Percentiles rank a stretch among this genome's conserved stretches.
These are phyloP conservation scores for Nephelium lappaceum DNA, from an alignment of 345 rosid species.

Conservation along the genomic window DNA sequence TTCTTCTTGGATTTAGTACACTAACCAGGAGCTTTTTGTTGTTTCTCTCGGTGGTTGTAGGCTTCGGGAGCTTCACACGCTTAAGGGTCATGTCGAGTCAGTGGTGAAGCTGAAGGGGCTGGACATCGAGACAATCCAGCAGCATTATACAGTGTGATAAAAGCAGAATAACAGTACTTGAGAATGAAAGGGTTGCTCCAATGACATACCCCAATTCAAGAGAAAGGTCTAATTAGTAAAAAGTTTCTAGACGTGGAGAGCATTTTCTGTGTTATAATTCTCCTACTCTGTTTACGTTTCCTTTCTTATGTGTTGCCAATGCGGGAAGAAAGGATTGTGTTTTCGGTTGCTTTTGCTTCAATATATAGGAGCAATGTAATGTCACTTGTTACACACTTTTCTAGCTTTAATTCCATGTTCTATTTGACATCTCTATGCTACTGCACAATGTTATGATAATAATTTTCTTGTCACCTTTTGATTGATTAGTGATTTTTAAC, in stretches of 20 bases:
- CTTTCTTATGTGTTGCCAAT: constrained; percentile 7
- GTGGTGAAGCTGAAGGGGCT: constrained; percentile 87
- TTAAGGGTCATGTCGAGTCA: constrained; percentile 88
- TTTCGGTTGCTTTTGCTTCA: constrained; percentile 12
- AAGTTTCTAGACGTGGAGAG: constrained; percentile 20
- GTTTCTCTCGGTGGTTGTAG: constrained; percentile 28
- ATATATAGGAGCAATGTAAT: constrained; percentile 21
- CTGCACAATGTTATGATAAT: constrained; percentile 1
- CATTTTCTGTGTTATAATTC: constrained; percentile 22
- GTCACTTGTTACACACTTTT: constrained; percentile 16
- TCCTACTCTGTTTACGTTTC: constrained; percentile 17
- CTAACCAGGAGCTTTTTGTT: neutral
- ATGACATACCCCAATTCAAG: constrained; percentile 1
- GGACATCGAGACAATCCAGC: constrained; percentile 77
- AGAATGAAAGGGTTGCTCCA: constrained; percentile 15
- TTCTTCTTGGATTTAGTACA: neutral
- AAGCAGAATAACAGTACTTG: neutral
- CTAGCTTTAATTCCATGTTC: neutral
- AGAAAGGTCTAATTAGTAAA: constrained; percentile 17
- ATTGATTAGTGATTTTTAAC: too few species aligned
- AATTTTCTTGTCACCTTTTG: neutral
- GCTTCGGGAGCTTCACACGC: constrained; percentile 81
- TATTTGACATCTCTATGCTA: neutral
- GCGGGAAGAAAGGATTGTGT: constrained; percentile 26
- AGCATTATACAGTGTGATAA: constrained; percentile 72